Evolutionary conservation across 2,329 filamentous ascomycete genomes (phyloP).

Genomic region (Aspergillus clavatus): DNA sequence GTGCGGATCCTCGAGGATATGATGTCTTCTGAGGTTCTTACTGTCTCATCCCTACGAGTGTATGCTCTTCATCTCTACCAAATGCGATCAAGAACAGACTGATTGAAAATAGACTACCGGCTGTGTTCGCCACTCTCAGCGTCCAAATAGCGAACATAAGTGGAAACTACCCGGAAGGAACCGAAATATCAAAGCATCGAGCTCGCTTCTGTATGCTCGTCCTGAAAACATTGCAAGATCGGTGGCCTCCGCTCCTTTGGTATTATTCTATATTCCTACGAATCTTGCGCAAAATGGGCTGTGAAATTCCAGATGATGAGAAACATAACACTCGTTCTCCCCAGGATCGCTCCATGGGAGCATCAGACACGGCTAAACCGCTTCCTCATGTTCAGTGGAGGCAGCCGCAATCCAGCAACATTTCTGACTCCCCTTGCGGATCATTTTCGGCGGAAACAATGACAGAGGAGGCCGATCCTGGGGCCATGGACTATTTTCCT

Average conservation of each 20-base stretch:
- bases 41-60: not conserved
- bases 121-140: slow-evolving; percentile 1
- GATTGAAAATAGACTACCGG: not conserved
- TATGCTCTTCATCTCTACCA: not conserved
- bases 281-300: slow-evolving; percentile 2
- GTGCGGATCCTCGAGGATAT: slow-evolving; percentile 8
- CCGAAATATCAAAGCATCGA: slow-evolving; percentile 5
- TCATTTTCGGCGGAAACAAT: not conserved
- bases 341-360: not conserved
- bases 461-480: not conserved
- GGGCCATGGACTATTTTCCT: not conserved
- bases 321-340: not conserved
- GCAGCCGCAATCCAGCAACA: not conserved
- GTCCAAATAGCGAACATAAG: slow-evolving; percentile 5
- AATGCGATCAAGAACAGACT: not conserved
- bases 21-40: slow-evolving; percentile 2
- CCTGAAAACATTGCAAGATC: slow-evolving; percentile 2
- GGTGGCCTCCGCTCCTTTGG: slow-evolving; percentile 3
- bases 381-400: not conserved
- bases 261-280: slow-evolving; percentile 6
- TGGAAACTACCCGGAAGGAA: not conserved
- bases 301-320: not conserved
- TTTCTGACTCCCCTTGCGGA: not conserved
- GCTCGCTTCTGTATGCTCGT: slow-evolving; percentile 9
- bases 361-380: not conserved